Percentiles rank a stretch among this genome's conserved stretches.
These are phyloP conservation scores for Lipomyces spencermartinsiae DNA, from an alignment of 805 yeast genomes.

Conservation along the genomic window DNA sequence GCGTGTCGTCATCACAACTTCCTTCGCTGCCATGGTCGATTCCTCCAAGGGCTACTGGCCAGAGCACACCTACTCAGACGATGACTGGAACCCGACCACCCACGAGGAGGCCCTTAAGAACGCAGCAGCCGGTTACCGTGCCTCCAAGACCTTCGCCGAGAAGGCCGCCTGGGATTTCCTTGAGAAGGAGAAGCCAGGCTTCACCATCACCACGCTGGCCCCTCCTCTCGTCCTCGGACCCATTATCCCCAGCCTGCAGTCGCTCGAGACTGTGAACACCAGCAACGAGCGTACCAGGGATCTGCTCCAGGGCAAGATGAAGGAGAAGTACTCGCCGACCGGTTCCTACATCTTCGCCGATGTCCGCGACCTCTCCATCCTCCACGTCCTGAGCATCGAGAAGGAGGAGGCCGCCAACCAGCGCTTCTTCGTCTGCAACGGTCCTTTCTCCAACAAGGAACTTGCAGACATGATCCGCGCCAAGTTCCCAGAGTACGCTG, in stretches of 20 bases:
- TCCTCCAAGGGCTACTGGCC: no score
- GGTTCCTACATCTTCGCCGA: conserved; percentile 44
- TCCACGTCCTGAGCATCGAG: conserved; percentile 57
- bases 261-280: conserved; percentile 42
- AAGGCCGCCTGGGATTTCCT: conserved; percentile 61
- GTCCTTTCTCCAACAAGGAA: neutral
- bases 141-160: conserved; percentile 39
- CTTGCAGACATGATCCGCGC: no score
- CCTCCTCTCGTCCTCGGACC: conserved; percentile 46
- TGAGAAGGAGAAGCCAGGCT: conserved; percentile 43
- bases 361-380: conserved; percentile 66
- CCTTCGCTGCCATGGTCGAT: conserved; percentile 49
- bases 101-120: neutral
- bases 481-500: no score
- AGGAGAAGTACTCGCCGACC: conserved; percentile 12
- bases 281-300: conserved; percentile 47
- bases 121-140: conserved; percentile 39
- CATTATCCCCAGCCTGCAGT: conserved; percentile 4
- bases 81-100: no score
- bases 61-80: no score
- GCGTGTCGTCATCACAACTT: conserved; percentile 56
- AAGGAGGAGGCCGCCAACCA: conserved; percentile 16
- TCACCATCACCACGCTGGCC: conserved; percentile 38
- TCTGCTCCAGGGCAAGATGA: conserved; percentile 39
- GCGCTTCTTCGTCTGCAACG: conserved; percentile 18